Evolutionary conservation across 2,329 filamentous ascomycete species (phyloP).

Genomic region (Byssochlamys sp.): DNA sequence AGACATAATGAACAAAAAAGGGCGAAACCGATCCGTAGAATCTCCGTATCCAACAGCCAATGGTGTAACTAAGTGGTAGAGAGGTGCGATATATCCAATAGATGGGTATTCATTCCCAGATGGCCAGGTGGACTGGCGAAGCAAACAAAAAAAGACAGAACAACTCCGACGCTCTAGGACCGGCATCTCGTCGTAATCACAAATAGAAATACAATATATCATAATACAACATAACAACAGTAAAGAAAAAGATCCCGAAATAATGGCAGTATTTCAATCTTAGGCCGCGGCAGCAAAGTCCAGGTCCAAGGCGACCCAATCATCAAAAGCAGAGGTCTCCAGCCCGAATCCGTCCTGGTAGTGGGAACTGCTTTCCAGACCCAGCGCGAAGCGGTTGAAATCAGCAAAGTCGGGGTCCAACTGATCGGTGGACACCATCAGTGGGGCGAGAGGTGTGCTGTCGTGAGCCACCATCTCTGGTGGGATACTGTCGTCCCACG

Average conservation of each 20-base stretch:
- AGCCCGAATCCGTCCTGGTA: slow-evolving; percentile 11
- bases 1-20: neutral
- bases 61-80: neutral
- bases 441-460: neutral
- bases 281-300: slow-evolving; percentile 20
- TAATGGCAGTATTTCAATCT: slow-evolving; percentile 1
- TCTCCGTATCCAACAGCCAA: neutral
- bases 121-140: neutral
- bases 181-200: neutral
- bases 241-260: slow-evolving; percentile 8
- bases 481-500: neutral
- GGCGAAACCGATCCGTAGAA: neutral
- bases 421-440: slow-evolving; percentile 18
- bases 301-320: slow-evolving; percentile 20
- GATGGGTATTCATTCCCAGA: neutral
- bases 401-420: slow-evolving; percentile 24
- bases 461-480: neutral
- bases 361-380: slow-evolving; percentile 15
- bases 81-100: neutral
- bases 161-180: neutral
- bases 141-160: neutral
- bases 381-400: slow-evolving; percentile 24
- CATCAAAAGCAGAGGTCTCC: slow-evolving; percentile 22
- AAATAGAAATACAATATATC: slow-evolving; percentile 1
- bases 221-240: slow-evolving; percentile 8